These are phyloP conservation scores for Tephrocybe sp. DNA, from an alignment of 768 basidiomycete species.

Conservation along the genomic window DNA sequence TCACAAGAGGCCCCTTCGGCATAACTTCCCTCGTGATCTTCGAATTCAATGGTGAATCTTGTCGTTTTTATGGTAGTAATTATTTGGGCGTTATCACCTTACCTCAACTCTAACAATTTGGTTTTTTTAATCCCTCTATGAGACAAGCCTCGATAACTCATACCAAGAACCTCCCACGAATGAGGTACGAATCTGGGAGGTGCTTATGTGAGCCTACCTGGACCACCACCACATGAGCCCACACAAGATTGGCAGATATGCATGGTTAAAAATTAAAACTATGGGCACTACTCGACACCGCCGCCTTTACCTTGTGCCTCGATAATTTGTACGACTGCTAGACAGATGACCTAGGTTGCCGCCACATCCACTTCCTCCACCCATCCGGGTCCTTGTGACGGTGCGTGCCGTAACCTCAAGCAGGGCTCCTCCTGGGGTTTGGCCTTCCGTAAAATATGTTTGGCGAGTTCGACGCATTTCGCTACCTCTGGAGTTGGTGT, in stretches of 20 bases:
- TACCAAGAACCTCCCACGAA: too few relatives aligned
- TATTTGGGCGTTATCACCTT: background rate
- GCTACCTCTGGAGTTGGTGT: background rate
- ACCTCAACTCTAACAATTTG: background rate
- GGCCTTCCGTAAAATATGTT: conserved; percentile 14
- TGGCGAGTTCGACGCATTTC: conserved; percentile 15
- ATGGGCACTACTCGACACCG: too few relatives aligned
- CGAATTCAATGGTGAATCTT: too few relatives aligned
- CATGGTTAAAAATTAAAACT: too few relatives aligned
- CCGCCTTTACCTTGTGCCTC: too few relatives aligned
- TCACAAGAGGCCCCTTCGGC: conserved; percentile 11
- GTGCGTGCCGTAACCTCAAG: background rate
- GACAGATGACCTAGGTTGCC: too few relatives aligned
- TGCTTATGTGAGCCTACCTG: too few relatives aligned
- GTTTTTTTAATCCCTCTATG: conserved; percentile 5
- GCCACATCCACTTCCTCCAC: background rate
- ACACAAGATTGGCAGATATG: too few relatives aligned
- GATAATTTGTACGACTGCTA: too few relatives aligned
- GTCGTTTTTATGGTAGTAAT: background rate
- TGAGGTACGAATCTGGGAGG: too few relatives aligned
- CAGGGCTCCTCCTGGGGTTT: background rate
- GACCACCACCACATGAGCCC: too few relatives aligned
- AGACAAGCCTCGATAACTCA: too few relatives aligned
- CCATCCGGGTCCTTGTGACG: background rate
- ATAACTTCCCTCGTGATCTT: background rate